These are phyloP conservation scores for Puccinia triticina DNA, from an alignment of 1,284 basidiomycete genomes.

Conservation along the genomic window DNA sequence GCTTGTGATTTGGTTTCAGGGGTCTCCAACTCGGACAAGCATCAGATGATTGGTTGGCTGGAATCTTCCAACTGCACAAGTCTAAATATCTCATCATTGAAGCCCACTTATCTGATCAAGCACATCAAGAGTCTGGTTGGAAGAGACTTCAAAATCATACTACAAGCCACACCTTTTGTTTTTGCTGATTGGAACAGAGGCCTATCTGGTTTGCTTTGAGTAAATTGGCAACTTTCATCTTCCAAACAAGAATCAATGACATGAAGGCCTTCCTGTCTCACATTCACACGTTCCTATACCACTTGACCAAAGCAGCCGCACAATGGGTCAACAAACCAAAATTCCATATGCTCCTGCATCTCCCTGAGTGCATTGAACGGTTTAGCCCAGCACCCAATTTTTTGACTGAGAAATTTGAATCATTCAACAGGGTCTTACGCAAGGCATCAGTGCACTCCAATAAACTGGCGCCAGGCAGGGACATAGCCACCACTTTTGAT, in stretches of 20 bases:
- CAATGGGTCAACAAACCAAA: conserved; percentile 4
- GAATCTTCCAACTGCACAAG: background rate
- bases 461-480: no score
- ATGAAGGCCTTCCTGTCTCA: background rate
- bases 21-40: conserved; percentile 31
- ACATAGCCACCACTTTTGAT: no score
- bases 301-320: background rate
- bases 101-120: background rate
- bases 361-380: background rate
- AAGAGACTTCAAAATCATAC: background rate
- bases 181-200: background rate
- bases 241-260: background rate
- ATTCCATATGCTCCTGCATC: background rate
- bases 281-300: background rate
- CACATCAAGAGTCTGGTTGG: background rate
- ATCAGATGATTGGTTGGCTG: background rate
- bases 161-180: conserved; percentile 4
- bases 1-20: conserved; percentile 46
- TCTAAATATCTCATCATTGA: background rate
- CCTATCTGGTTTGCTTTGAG: background rate
- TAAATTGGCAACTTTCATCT: background rate
- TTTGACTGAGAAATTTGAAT: no score
- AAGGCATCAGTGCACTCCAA: no score
- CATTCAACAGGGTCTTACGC: no score
- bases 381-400: background rate